These are phyloP conservation scores for Excoecaria agallocha DNA, from an alignment of 345 rosid genomes.

Conservation along the genomic window DNA sequence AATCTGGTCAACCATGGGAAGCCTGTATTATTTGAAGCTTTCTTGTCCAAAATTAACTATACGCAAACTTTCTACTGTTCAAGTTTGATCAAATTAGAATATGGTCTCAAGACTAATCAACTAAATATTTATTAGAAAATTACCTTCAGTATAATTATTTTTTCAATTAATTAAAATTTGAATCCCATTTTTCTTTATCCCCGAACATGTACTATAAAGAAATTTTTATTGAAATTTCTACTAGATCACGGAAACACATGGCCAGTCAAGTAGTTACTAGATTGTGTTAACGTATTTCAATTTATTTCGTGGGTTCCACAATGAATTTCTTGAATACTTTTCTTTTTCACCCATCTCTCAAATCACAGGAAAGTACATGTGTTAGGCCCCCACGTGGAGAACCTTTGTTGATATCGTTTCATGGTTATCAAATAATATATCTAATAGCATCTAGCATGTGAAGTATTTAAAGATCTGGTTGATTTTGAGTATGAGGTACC, in stretches of 20 bases:
- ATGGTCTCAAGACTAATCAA: neutral
- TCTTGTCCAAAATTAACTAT: neutral
- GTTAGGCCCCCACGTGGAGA: slow-evolving; percentile 12
- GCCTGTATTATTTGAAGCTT: neutral
- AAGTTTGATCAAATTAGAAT: neutral
- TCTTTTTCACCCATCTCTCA: neutral
- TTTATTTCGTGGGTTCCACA: neutral
- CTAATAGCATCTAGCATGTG: neutral
- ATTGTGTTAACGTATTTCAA: slow-evolving; percentile 1
- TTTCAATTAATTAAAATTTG: too few species aligned
- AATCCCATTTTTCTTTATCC: too few species aligned
- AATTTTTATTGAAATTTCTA: neutral
- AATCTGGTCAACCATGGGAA: neutral
- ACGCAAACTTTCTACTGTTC: neutral
- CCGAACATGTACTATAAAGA: too few species aligned
- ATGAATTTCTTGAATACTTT: neutral
- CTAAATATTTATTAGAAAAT: neutral
- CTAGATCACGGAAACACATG: neutral
- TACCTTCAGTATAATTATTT: too few species aligned
- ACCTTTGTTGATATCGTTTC: neutral
- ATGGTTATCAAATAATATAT: neutral
- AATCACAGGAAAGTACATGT: neutral
- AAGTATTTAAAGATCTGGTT: neutral
- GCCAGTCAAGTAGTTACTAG: neutral
- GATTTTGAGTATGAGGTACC: neutral